Percentiles rank a stretch among this genome's conserved stretches.
Conservation (phyloP, 2,329 filamentous ascomycete species). For the Macrophomina pseudophaseolina region DNA sequence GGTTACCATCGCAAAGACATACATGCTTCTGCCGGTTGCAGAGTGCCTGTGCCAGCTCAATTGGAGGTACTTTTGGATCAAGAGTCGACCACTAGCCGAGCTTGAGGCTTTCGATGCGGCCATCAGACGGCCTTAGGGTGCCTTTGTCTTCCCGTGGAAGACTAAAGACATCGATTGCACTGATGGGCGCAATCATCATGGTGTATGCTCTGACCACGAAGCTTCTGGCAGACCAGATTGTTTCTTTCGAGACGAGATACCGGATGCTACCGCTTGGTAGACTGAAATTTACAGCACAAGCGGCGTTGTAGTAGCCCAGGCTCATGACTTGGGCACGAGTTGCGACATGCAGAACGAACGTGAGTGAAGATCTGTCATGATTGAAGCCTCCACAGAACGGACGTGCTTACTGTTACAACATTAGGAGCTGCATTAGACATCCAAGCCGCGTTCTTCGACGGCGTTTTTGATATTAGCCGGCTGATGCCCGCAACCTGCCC, state of each 20-base stretch:
- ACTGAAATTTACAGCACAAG: too few species aligned
- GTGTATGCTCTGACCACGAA: constrained; percentile 23
- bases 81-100: constrained; percentile 31
- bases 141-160: background rate
- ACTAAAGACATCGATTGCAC: background rate
- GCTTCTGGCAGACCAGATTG: constrained; percentile 29
- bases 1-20: constrained; percentile 38
- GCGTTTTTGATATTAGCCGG: background rate
- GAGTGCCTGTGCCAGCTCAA: constrained; percentile 45
- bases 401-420: background rate
- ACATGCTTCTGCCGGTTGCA: constrained; percentile 39
- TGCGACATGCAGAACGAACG: too few species aligned
- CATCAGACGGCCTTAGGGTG: constrained; percentile 30
- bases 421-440: background rate
- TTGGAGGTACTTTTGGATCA: constrained; percentile 38
- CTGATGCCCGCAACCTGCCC: background rate
- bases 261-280: background rate
- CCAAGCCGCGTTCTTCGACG: constrained; percentile 16
- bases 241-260: constrained; percentile 25
- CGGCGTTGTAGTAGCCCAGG: background rate
- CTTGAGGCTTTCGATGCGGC: constrained; percentile 39
- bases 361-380: background rate
- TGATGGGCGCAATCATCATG: constrained; percentile 25
- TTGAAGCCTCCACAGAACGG: background rate
- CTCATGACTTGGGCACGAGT: background rate